Evolutionary conservation across 2,329 filamentous ascomycete genomes (phyloP).

Genomic region (Coleophoma cylindrospora): DNA sequence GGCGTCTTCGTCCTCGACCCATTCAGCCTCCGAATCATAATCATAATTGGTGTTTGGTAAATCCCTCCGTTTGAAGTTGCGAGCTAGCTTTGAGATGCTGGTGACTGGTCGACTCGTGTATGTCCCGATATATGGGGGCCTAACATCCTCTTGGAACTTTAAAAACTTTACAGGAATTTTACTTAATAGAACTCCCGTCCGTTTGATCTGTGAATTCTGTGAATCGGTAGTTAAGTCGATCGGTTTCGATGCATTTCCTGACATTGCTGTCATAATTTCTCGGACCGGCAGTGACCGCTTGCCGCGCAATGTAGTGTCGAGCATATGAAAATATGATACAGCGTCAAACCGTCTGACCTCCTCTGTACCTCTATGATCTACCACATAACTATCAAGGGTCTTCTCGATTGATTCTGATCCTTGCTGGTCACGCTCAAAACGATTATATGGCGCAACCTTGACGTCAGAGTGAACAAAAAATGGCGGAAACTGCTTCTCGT

Average conservation of each 20-base stretch:
- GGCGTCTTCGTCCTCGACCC: constrained; percentile 64
- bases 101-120: constrained; percentile 43
- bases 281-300: constrained; percentile 17
- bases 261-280: constrained; percentile 24
- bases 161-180: constrained; percentile 24
- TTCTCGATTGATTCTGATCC: constrained; percentile 44
- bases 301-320: constrained; percentile 36
- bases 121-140: constrained; percentile 69
- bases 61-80: constrained; percentile 46
- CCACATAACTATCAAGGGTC: constrained; percentile 48
- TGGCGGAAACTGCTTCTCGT: constrained; percentile 69
- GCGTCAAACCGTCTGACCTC: constrained; percentile 37
- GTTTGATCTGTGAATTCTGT: constrained; percentile 25
- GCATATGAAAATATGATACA: constrained; percentile 40
- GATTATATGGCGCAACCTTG: constrained; percentile 54
- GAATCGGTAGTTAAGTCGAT: constrained; percentile 25
- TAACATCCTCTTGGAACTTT: constrained; percentile 57
- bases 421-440: constrained; percentile 52
- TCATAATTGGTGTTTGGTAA: constrained; percentile 68
- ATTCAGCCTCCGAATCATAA: constrained; percentile 82
- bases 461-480: constrained; percentile 77
- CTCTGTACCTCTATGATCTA: constrained; percentile 41
- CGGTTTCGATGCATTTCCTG: constrained; percentile 15
- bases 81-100: constrained; percentile 42
- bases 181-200: constrained; percentile 12